Conservation (phyloP, 2,329 filamentous ascomycete genomes). For the Zymoseptoria ardabiliae region DNA sequence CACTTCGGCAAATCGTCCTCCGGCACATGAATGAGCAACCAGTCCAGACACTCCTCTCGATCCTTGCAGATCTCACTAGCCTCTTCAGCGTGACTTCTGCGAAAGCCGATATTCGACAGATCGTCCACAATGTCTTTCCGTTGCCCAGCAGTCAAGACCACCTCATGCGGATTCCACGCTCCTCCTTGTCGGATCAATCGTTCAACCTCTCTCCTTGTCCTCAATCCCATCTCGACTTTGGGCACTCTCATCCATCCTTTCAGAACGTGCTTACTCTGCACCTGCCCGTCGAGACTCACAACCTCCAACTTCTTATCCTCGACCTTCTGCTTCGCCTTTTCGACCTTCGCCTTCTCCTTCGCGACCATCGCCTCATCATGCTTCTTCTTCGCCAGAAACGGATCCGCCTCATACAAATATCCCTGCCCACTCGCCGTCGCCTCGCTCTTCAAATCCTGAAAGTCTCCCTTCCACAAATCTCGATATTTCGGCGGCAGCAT, state of each 20-base stretch:
- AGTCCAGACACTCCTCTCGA: constrained; percentile 85
- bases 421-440: constrained; percentile 69
- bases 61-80: constrained; percentile 83
- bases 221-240: constrained; percentile 86
- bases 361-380: constrained; percentile 68
- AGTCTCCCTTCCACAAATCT: constrained; percentile 82
- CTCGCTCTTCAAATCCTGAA: constrained; percentile 70
- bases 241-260: constrained; percentile 78
- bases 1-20: constrained; percentile 93
- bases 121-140: constrained; percentile 61
- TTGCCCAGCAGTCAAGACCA: constrained; percentile 54
- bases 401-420: constrained; percentile 95
- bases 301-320: constrained; percentile 54
- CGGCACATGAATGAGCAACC: constrained; percentile 92
- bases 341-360: constrained; percentile 71
- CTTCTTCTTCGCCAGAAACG: constrained; percentile 74
- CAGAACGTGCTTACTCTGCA: constrained; percentile 30
- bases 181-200: constrained; percentile 67
- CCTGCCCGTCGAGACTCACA: constrained; percentile 30
- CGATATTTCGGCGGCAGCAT: constrained; percentile 87
- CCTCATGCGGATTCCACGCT: constrained; percentile 77
- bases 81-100: constrained; percentile 82
- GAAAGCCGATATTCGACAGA: constrained; percentile 72
- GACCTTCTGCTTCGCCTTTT: constrained; percentile 51
- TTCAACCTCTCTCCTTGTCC: constrained; percentile 72